Evolutionary conservation across 306 rosid species (phyloP), one percentile per base, ranked within the genome.

Genomic region (Cucumis sativus): DNA sequence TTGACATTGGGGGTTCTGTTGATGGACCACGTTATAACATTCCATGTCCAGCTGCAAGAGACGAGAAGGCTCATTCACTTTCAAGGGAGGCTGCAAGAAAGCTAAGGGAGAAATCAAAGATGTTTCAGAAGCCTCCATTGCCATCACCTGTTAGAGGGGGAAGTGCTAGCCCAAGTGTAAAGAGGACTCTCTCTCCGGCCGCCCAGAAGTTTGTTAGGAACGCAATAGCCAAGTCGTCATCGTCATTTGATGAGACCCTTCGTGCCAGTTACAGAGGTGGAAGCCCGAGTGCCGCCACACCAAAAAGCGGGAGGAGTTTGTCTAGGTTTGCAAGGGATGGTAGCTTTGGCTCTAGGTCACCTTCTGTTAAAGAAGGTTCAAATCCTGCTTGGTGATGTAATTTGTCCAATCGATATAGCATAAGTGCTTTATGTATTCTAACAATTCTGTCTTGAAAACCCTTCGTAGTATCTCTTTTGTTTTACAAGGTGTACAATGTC

Each of bases 151-250:
- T 66, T 59, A 87, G 97, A 88, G 91, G 92, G 6, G 97, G 98
- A 60, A 92, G 97, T 88, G 97, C 89, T 68, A 96, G 96, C 84
- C 98, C 98, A 3, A 92, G 89, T 73, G 88, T 83, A 80, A 61
- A 93, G 71, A 88, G 97, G 77, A 88, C 98, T 0, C 90, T 96
- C 30, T 96, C 99, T 69, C 89, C 92, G 49, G 99, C 99, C 28
- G 99, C 99, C 12, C 98, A 96, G 89, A 96, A 92, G 87, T 96
- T 96, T 69, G 91, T 96, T 7, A 85, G 98, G 87, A 89, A 92
- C 81, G 97, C 97, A 35, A 89, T 96, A 43, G 93, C 92, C 58
- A 92, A 89, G 87, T 82, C 89, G 14, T 84, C 98, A 0, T 87
- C 99, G 14, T 76, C 98, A 4, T 87, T 96, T 61, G 99, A 96